Conservation (phyloP, 2,329 filamentous ascomycete species). For the Exophiala spinifera region DNA sequence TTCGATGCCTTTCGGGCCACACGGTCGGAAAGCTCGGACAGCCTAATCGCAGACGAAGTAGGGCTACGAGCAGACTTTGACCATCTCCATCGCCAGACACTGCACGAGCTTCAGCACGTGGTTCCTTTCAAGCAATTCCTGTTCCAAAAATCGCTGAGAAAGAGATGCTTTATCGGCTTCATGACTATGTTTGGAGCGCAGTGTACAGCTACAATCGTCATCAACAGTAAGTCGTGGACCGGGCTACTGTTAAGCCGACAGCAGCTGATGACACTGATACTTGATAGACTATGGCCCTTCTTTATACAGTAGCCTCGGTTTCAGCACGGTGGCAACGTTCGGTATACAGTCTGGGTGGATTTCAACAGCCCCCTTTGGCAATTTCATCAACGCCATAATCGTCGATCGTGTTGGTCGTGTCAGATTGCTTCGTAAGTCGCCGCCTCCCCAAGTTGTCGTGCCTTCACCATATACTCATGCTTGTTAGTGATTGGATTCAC, state of each 20-base stretch:
- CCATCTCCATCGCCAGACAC: background rate
- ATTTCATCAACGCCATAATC: slow-evolving; percentile 32
- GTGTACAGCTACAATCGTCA: slow-evolving; percentile 6
- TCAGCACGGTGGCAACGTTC: slow-evolving; percentile 12
- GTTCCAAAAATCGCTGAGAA: slow-evolving; percentile 8
- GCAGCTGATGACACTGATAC: background rate
- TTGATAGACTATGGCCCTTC: slow-evolving; percentile 17
- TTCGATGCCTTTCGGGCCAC: background rate
- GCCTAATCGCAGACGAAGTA: background rate
- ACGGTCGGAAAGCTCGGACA: background rate
- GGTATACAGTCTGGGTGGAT: slow-evolving; percentile 21
- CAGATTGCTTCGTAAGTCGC: slow-evolving; percentile 27
- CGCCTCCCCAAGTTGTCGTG: background rate
- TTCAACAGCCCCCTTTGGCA: slow-evolving; percentile 13
- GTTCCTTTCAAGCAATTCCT: slow-evolving; percentile 7
- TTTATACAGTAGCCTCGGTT: slow-evolving; percentile 16
- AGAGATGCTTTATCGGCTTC: slow-evolving; percentile 5
- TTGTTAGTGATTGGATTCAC: slow-evolving; percentile 36
- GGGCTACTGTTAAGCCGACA: background rate
- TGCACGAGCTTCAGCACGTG: slow-evolving; percentile 1
- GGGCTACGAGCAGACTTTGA: slow-evolving; percentile 16
- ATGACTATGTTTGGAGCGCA: slow-evolving; percentile 8
- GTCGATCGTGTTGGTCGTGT: slow-evolving; percentile 40
- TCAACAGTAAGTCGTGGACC: slow-evolving; percentile 2
- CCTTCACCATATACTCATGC: background rate